Percentiles rank a stretch among this genome's conserved stretches.
These are phyloP conservation scores for Neoscytalidium dimidiatum DNA, from an alignment of 2,329 filamentous ascomycete species.

Conservation along the genomic window DNA sequence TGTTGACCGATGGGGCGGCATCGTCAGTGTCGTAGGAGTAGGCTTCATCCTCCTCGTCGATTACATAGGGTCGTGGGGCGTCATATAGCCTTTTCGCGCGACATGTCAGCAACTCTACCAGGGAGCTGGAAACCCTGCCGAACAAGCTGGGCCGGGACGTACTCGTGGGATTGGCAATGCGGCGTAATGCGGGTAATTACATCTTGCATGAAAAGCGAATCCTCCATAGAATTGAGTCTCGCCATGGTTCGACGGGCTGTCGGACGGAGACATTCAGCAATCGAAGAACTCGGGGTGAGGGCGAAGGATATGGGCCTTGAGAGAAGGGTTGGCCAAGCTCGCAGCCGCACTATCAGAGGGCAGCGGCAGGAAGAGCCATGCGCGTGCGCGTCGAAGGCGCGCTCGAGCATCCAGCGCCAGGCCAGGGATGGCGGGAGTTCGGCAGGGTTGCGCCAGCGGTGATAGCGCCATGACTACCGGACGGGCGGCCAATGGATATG, in stretches of 20 bases:
- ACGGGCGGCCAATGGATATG: neutral
- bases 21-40: neutral
- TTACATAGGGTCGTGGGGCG: neutral
- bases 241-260: neutral
- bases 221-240: neutral
- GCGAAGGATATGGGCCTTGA: neutral
- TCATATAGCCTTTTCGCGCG: neutral
- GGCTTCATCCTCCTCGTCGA: constrained; percentile 12
- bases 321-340: neutral
- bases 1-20: constrained; percentile 11
- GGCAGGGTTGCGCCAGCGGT: neutral
- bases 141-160: neutral
- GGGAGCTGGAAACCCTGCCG: too few relatives aligned
- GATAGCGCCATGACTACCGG: constrained; percentile 16
- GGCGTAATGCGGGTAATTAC: constrained; percentile 4
- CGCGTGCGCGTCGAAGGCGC: neutral
- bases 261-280: neutral
- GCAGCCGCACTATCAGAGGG: neutral
- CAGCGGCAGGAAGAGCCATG: neutral
- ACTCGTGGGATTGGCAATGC: neutral
- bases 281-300: neutral
- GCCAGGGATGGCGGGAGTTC: neutral
- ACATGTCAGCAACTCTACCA: neutral
- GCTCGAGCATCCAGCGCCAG: neutral
- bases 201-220: neutral